Conservation (phyloP, 192 early-diverging fungal species). For the Coemansia sp. region DNA sequence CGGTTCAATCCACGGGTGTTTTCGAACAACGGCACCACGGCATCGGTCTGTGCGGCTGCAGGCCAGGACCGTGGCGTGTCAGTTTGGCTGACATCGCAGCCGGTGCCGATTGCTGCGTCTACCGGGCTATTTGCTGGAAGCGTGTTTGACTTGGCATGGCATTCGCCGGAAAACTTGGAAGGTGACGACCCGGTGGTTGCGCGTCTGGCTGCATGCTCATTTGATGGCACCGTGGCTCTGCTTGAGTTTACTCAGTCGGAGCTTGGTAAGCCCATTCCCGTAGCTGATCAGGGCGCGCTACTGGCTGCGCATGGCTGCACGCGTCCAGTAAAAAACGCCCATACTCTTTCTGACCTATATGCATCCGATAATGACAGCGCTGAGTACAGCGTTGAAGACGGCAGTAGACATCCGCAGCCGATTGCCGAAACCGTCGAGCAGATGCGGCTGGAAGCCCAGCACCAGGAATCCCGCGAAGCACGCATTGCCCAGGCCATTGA, state of each 20-base stretch:
- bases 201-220: slow-evolving; percentile 80
- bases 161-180: slow-evolving; percentile 50
- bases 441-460: slow-evolving; percentile 61
- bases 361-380: neutral
- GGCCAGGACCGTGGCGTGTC: slow-evolving; percentile 85
- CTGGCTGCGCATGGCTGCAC: slow-evolving; percentile 31
- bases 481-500: slow-evolving; percentile 26
- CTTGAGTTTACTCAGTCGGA: slow-evolving; percentile 68
- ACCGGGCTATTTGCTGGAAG: slow-evolving; percentile 78
- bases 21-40: slow-evolving; percentile 29
- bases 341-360: neutral
- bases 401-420: slow-evolving; percentile 43
- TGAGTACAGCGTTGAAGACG: neutral
- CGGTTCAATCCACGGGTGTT: slow-evolving; percentile 87
- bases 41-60: slow-evolving; percentile 78
- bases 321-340: neutral
- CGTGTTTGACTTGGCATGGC: slow-evolving; percentile 85
- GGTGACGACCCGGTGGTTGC: slow-evolving; percentile 15
- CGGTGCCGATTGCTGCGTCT: slow-evolving; percentile 67
- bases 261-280: slow-evolving; percentile 62
- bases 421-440: slow-evolving; percentile 64
- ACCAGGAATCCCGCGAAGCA: slow-evolving; percentile 20
- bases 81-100: slow-evolving; percentile 80
- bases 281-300: slow-evolving; percentile 63
- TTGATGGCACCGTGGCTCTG: slow-evolving; percentile 84